Base-by-base conservation (phyloP, 2,329 filamentous ascomycete species). In the Calonectria pseudoreteaudii region DNA sequence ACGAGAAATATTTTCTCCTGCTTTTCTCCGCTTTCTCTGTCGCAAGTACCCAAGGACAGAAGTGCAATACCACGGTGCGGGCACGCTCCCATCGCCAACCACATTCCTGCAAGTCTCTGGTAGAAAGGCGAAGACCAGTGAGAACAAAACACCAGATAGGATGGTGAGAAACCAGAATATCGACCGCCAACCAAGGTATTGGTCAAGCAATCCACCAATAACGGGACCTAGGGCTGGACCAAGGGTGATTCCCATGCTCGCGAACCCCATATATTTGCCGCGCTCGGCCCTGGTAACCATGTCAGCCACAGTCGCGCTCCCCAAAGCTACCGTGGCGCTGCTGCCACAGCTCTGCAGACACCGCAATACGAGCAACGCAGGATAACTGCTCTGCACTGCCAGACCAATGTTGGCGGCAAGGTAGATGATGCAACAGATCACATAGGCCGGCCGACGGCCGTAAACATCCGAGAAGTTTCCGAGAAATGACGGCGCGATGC, bases 301-400 rank as follows among this genome's bases (percentile, higher is more conserved):
- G 56, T 84, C 83, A 18, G 81, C 81, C 4, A 83, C 81, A 1
- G 82, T 78, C 6, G 79, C 82, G 44, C 81, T 81, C 10, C 81
- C 81, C 76, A 74, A 49, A 5, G 74, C 71, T 36, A 71, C 65
- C 16, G 66, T 88, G 0, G 86, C 86, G 8, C 87, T 84, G 76
- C 86, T 87, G 11, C 88, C 88, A 13, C 84, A 84, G 23, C 86
- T 85, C 79, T 90, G 88, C 9, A 90, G 62, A 4, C 83, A 85
- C 36, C 88, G 83, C 52, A 89, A 86, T 14, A 86, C 79, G 71
- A 90, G 81, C 50, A 89, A 81, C 13, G 84, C 77, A 0, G 81
- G 79, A 75, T 87, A 88, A 60, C 84, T 87, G 2, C 83, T 81
- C 11, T 84, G 85, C 11, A 88, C 82, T 4, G 82, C 87, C 16